Base-by-base conservation (phyloP, 2,329 filamentous ascomycete genomes). In the Aureobasidium lini region DNA sequence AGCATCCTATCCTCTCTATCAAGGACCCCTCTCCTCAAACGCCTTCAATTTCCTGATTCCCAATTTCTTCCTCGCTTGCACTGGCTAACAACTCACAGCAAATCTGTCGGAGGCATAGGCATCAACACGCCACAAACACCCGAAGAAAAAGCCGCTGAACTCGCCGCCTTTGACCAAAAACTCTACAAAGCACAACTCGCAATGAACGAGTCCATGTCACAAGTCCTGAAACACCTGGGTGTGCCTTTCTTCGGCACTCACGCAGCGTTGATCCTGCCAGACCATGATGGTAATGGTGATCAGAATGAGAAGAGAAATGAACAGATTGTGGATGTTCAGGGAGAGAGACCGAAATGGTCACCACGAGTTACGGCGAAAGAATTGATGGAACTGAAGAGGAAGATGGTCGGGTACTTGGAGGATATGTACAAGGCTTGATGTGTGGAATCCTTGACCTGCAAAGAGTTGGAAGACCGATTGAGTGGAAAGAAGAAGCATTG, bases 161-260 rank as follows among this genome's bases (percentile, higher is more conserved):
- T 88, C 7, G 68, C 73, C 32, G 74, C 75, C 18, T 87, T 84
- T 66, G 84, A 87, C 63, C 71, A 72, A 56, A 88, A 88, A 66
- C 81, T 88, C 15, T 81, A 86, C 64, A 77, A 75, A 58, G 84
- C 84, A 2, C 79, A 81, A 53, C 71, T 72, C 42, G 75, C 81
- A 10, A 86, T 88, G 84, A 77, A 80, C 0, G 74, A 76, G n/a
- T 79, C 79, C 13, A 81, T 86, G 70, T 76, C 74, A 6, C 69
- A 71, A 1, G 81, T 83, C 63, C 69, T 88, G 48, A 81, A 81
- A 60, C 73, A 70, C 7, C 68, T 87, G 34, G 82, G 80, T 8
- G 78, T 86, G 37, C 84, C 84, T 0, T 86, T 86, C 67, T 86
- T 85, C 66, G 79, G 78, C 6, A 79, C 81, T 31, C 75, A 73